A percentile compares a stretch with the other conserved stretches of the same genome.
Evolutionary conservation across 2,329 filamentous ascomycete species (phyloP).

Genomic region (Cercospora nicotianae): DNA sequence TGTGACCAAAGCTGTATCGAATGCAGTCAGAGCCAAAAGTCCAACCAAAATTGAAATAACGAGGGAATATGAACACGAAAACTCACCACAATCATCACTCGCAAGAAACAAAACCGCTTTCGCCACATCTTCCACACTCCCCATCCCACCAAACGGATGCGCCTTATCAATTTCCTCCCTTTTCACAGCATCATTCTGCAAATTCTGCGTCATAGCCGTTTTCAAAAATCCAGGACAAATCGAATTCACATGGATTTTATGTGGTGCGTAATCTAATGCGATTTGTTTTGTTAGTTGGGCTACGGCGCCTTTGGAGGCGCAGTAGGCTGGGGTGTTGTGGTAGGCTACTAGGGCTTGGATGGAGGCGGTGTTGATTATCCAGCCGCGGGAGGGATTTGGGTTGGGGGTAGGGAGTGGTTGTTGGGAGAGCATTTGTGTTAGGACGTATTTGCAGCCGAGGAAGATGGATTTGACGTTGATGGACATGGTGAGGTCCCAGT

Average conservation of each 20-base stretch:
- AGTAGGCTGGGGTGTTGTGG: constrained; percentile 43
- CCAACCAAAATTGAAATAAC: no score
- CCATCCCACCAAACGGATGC: constrained; percentile 39
- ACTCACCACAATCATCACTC: neutral
- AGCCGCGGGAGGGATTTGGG: constrained; percentile 35
- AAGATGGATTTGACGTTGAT: constrained; percentile 44
- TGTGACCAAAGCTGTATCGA: constrained; percentile 19
- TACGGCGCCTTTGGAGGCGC: constrained; percentile 34
- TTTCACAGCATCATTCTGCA: constrained; percentile 36
- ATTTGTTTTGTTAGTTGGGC: constrained; percentile 49
- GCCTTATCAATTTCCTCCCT: constrained; percentile 33
- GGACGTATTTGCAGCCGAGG: constrained; percentile 43
- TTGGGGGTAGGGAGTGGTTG: constrained; percentile 27
- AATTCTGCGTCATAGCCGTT: constrained; percentile 43
- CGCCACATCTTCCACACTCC: neutral
- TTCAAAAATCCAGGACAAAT: constrained; percentile 44
- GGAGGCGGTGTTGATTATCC: constrained; percentile 44
- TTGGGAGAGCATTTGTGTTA: constrained; percentile 42
- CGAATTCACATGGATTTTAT: constrained; percentile 46
- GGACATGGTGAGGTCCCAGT: constrained; percentile 40
- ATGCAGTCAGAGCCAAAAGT: neutral
- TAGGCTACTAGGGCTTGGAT: constrained; percentile 35
- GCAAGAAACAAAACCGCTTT: constrained; percentile 1
- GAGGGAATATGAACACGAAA: neutral
- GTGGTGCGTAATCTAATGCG: constrained; percentile 36